These are phyloP conservation scores for Kuraishia cidri DNA, from an alignment of 805 yeast species.

Conservation along the genomic window DNA sequence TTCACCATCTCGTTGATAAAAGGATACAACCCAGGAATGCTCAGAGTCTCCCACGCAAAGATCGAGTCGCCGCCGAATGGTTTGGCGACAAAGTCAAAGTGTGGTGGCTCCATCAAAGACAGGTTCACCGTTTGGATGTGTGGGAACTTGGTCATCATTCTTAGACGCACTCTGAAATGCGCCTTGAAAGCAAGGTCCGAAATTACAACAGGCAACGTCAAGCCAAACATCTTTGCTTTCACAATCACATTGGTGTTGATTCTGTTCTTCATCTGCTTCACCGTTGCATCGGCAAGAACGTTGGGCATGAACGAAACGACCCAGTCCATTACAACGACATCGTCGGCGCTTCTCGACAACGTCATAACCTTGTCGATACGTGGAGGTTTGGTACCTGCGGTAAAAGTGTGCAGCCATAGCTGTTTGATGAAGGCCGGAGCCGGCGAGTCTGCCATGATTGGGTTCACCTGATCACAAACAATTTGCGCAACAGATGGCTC, in stretches of 20 bases:
- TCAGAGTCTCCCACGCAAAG: constrained; percentile 81
- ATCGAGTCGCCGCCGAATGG: constrained; percentile 71
- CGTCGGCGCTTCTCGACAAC: constrained; percentile 80
- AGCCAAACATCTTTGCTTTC: constrained; percentile 75
- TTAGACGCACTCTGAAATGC: constrained; percentile 68
- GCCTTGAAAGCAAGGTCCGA: constrained; percentile 75
- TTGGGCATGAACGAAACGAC: constrained; percentile 89
- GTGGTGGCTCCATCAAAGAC: constrained; percentile 78
- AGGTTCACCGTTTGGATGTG: constrained; percentile 88
- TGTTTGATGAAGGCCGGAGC: constrained; percentile 78
- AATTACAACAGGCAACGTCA: constrained; percentile 71
- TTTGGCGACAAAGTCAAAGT: constrained; percentile 74
- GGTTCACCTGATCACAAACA: constrained; percentile 80
- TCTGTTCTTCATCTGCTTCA: constrained; percentile 74
- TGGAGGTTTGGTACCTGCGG: constrained; percentile 94
- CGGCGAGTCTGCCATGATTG: constrained; percentile 68
- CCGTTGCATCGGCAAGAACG: constrained; percentile 73
- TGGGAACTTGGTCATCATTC: constrained; percentile 87
- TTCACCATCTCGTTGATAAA: constrained; percentile 78
- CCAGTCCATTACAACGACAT: constrained; percentile 98
- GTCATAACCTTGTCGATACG: constrained; percentile 87
- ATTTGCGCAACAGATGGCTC: constrained; percentile 87
- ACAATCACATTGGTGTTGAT: constrained; percentile 78
- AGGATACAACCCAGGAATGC: constrained; percentile 80
- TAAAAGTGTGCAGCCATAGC: constrained; percentile 80